Conservation (phyloP, 179 eudicot genomes). For the Spergularia azorica region DNA sequence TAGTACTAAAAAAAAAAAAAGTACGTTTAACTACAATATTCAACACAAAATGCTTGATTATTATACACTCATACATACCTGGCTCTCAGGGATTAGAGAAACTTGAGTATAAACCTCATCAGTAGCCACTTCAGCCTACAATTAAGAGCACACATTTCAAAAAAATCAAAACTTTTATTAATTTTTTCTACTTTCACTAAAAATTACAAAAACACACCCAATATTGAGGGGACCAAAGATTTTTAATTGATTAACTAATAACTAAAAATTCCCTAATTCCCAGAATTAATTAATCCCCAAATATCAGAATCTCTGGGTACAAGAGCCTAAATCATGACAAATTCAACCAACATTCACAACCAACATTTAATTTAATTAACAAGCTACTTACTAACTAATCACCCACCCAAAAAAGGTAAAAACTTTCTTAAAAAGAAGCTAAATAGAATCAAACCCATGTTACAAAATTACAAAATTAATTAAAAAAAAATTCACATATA, state of each 20-base stretch:
- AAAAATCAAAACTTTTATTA: conserved; percentile 5
- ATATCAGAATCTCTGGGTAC: conserved; percentile 12
- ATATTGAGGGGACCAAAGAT: conserved; percentile 34
- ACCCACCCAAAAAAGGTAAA: conserved; percentile 19
- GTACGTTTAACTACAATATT: conserved; percentile 23
- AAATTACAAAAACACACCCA: conserved; percentile 28
- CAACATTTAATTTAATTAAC: conserved; percentile 27
- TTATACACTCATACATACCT: conserved; percentile 47
- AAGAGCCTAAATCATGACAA: conserved; percentile 33
- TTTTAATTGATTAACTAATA: conserved; percentile 20
- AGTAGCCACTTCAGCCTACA: conserved; percentile 76
- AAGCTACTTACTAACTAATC: not conserved
- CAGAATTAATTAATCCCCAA: conserved; percentile 23
- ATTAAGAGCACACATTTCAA: conserved; percentile 44
- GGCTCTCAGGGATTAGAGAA: conserved; percentile 75
- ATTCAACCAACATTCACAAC: conserved; percentile 34
- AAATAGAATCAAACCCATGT: conserved; percentile 23
- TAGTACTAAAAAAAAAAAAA: not conserved
- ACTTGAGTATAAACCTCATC: conserved; percentile 96
- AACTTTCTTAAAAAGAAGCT: conserved; percentile 27
- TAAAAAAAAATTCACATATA: not conserved
- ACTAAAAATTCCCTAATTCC: conserved; percentile 24
- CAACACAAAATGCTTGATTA: conserved; percentile 9
- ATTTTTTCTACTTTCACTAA: not conserved
- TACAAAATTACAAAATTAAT: not conserved